Base-by-base conservation (phyloP, 208 protist species). In the Acanthamoeba castellanii region DNA sequence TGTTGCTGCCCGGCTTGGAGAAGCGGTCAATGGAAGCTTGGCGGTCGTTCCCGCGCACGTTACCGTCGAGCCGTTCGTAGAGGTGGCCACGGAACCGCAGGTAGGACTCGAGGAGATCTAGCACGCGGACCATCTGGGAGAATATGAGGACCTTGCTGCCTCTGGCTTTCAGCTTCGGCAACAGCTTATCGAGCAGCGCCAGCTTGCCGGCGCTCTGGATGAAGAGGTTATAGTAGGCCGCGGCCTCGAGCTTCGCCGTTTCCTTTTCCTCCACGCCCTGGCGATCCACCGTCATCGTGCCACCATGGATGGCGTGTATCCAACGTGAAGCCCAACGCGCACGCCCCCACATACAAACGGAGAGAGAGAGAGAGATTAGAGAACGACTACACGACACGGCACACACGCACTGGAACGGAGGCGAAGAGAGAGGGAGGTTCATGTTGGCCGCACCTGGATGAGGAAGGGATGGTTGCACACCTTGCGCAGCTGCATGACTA, bases 111-210 rank as follows among this genome's bases (percentile, higher is more conserved):
- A 98, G 34, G 30, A 98, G 95, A 74, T 98, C 95, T 14, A 98
- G 82, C 89, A 98, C 82, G 14, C 94, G 45, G 27, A 96, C 92
- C 95, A 98, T 98, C 88, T 98, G 97, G 16, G 95, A 97, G 59
- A 98, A 98, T 32, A 98, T 97, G 0, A 98, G 68, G 0, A 98
- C 97, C 27, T 96, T 97, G 61, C 97, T 98, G 47, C 95, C 95
- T 4, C 98, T 97, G 22, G 68, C 96, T 59, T 97, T 97, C 25
- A 99, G 96, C 61, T 96, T 93, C 32, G 97, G 96, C 42, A 99
- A 95, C 27, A 99, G 94, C 72, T 98, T 97, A 96, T 99, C 98
- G 13, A 99, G 96, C 47, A 99, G 97, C 22, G 97, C 95, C 96
- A 99, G 98, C 95, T 99, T 99, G 9, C 95, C 97, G 45, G 89